These are phyloP conservation scores for Patellifolia procumbens DNA, from an alignment of 179 eudicot genomes.

Conservation along the genomic window DNA sequence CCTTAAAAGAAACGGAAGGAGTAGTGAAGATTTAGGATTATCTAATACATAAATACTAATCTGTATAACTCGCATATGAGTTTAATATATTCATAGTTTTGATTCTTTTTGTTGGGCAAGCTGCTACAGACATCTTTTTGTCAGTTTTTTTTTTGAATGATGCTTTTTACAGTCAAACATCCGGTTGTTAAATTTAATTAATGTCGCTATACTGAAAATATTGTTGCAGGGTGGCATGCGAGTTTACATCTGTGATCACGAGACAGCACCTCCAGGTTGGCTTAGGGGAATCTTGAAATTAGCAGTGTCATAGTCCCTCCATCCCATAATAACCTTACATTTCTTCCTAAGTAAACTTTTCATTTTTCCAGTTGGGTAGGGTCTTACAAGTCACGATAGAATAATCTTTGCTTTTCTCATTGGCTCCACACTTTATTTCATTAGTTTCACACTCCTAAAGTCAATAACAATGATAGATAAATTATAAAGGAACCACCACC, in stretches of 20 bases:
- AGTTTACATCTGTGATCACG: slow-evolving; percentile 71
- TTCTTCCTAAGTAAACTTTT: no score
- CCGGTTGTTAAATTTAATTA: not conserved
- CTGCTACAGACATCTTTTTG: not conserved
- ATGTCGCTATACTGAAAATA: not conserved
- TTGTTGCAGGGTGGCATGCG: slow-evolving; percentile 74
- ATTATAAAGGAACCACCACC: no score
- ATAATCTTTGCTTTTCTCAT: no score
- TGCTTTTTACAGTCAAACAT: not conserved
- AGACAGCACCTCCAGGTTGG: slow-evolving; percentile 82
- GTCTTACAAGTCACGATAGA: no score
- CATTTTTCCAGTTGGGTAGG: no score
- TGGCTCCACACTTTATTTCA: no score
- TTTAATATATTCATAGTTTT: no score
- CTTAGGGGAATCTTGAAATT: not conserved
- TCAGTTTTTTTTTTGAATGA: not conserved
- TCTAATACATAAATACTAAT: not conserved
- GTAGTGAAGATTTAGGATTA: not conserved
- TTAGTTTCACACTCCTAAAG: no score
- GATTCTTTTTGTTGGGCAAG: not conserved
- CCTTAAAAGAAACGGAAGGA: no score
- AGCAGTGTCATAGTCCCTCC: not conserved
- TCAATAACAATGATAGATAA: no score
- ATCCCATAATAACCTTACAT: no score
- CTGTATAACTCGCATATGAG: not conserved